Conservation (phyloP, 169 alveolate species). For the Pseudocohnilembus persalinus region DNA sequence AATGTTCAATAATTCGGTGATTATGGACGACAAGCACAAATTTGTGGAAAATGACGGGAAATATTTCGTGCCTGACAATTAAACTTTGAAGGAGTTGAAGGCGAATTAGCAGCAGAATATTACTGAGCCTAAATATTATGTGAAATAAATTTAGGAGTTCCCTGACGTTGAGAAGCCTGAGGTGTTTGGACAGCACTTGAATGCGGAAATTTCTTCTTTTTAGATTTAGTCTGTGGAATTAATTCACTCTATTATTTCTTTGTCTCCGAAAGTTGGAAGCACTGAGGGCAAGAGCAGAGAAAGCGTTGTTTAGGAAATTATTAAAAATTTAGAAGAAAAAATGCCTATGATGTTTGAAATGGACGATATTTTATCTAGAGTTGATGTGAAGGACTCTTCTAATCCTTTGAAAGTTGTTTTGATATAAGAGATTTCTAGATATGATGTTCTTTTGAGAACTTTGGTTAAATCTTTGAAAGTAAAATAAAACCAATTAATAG, state of each 20-base stretch:
- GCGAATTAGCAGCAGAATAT: conserved; percentile 40
- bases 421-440: conserved; percentile 91
- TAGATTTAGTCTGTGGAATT: conserved; percentile 73
- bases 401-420: conserved; percentile 90
- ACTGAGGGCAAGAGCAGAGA: conserved; percentile 80
- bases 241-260: conserved; percentile 77
- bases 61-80: conserved; percentile 82
- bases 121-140: conserved; percentile 47
- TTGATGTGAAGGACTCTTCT: conserved; percentile 70
- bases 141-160: conserved; percentile 51
- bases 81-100: conserved; percentile 46
- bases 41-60: conserved; percentile 27
- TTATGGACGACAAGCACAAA: conserved; percentile 56
- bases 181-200: conserved; percentile 93
- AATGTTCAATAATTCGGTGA: conserved; percentile 83
- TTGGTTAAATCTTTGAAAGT: conserved; percentile 78
- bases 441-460: conserved; percentile 79
- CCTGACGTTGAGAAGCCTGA: conserved; percentile 89
- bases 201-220: conserved; percentile 92
- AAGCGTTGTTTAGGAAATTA: conserved; percentile 64
- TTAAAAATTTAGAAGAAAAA: conserved; percentile 74
- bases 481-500: no score
- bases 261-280: conserved; percentile 80
- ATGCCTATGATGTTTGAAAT: conserved; percentile 86
- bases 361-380: conserved; percentile 79